These are phyloP conservation scores for Tolypocladium guangdongense DNA, from an alignment of 2,329 filamentous ascomycete genomes.

Conservation along the genomic window DNA sequence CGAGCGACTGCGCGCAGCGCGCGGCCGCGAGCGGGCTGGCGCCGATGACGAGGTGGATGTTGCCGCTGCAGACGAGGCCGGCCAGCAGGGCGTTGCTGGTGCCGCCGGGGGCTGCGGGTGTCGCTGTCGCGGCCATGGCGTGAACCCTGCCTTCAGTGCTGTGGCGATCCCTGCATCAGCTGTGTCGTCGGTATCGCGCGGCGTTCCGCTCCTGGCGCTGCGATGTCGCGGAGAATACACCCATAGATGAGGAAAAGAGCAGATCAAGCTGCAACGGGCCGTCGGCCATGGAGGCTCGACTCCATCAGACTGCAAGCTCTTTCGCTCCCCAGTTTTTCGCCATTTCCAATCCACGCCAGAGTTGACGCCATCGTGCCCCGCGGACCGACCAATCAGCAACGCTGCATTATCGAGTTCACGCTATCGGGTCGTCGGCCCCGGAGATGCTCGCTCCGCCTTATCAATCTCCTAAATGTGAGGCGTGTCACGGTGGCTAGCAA, in stretches of 20 bases:
- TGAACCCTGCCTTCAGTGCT: not conserved
- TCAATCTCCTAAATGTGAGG: no score
- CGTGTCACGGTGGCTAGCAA: no score
- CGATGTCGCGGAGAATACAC: not conserved
- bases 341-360: constrained; percentile 7
- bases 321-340: constrained; percentile 3
- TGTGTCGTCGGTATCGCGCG: not conserved
- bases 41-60: constrained; percentile 78
- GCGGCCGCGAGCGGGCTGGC: constrained; percentile 79
- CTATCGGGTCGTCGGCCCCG: not conserved
- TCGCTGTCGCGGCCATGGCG: not conserved
- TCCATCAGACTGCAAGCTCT: no score
- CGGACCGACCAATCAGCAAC: constrained; percentile 7
- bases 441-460: not conserved
- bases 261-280: not conserved
- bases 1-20: constrained; percentile 67
- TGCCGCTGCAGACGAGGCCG: constrained; percentile 56
- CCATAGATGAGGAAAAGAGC: not conserved
- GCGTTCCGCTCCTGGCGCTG: not conserved
- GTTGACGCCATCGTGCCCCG: constrained; percentile 23
- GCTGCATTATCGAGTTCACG: not conserved
- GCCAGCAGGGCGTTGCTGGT: constrained; percentile 42
- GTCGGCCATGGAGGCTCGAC: not conserved
- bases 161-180: not conserved
- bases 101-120: not conserved